These are phyloP conservation scores for Davidsoniella eucalypti DNA, from an alignment of 2,329 filamentous ascomycete genomes.

Conservation along the genomic window DNA sequence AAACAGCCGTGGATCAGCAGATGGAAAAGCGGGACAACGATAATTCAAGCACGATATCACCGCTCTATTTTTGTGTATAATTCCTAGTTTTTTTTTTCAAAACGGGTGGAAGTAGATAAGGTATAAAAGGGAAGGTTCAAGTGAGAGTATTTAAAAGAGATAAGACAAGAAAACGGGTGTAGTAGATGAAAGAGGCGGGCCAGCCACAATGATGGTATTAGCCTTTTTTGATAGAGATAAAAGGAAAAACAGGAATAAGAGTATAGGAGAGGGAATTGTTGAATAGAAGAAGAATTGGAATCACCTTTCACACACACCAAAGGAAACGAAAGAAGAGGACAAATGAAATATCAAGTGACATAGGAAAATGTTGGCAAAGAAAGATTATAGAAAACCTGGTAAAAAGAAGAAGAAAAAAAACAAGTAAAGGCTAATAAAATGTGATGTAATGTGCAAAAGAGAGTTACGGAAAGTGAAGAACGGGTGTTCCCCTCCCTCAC, in stretches of 20 bases:
- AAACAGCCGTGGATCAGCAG: too few species aligned
- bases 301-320: neutral
- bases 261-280: too few species aligned
- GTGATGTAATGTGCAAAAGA: neutral
- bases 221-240: conserved; percentile 7
- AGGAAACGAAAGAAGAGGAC: conserved; percentile 8
- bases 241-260: neutral
- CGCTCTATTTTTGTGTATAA: too few species aligned
- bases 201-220: conserved; percentile 2
- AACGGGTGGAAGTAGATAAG: too few species aligned
- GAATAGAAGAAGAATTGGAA: too few species aligned
- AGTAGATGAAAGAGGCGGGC: neutral
- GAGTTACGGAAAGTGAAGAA: conserved; percentile 1
- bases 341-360: conserved; percentile 13
- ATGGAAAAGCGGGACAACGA: too few species aligned
- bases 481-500: too few species aligned
- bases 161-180: neutral
- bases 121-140: too few species aligned
- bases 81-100: too few species aligned
- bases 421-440: conserved; percentile 4
- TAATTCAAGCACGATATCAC: too few species aligned
- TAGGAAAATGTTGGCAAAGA: conserved; percentile 17
- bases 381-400: conserved; percentile 18
- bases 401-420: conserved; percentile 4
- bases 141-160: neutral